Evolutionary conservation across 148 eudicot genomes (phyloP).

Genomic region (Rhododendron kiyosumense): DNA sequence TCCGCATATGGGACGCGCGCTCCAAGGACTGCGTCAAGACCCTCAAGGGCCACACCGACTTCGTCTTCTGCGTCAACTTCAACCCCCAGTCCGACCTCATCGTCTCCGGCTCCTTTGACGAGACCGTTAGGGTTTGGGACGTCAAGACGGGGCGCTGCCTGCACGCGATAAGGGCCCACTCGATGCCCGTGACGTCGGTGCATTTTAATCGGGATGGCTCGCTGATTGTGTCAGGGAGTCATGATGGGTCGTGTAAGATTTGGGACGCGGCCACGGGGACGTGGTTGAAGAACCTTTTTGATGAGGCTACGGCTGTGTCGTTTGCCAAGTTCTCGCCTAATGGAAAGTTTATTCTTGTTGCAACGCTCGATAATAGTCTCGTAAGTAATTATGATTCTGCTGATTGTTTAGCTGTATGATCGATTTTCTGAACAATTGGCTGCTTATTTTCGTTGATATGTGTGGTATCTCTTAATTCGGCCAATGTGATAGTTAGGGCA

Average conservation of each 20-base stretch:
- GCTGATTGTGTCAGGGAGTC: slow-evolving; percentile 71
- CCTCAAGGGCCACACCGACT: slow-evolving; percentile 60
- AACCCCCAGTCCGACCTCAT: slow-evolving; percentile 56
- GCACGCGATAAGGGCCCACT: slow-evolving; percentile 54
- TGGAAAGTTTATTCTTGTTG: slow-evolving; percentile 87
- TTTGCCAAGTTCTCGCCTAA: slow-evolving; percentile 91
- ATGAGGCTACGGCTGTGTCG: slow-evolving; percentile 62
- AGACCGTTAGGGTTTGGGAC: slow-evolving; percentile 88
- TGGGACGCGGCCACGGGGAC: slow-evolving; percentile 67
- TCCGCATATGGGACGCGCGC: slow-evolving; percentile 84
- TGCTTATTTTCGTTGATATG: not conserved
- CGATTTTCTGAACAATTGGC: not conserved
- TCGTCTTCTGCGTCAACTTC: slow-evolving; percentile 83
- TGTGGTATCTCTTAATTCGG: not conserved
- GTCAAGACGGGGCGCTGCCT: slow-evolving; percentile 55
- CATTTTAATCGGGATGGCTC: slow-evolving; percentile 78
- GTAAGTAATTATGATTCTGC: slow-evolving; percentile 30
- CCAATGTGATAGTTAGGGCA: not conserved
- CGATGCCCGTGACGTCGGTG: slow-evolving; percentile 77
- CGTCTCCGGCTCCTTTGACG: slow-evolving; percentile 86
- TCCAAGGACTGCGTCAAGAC: slow-evolving; percentile 42
- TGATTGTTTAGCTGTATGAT: not conserved
- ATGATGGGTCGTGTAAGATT: slow-evolving; percentile 85
- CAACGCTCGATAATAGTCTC: slow-evolving; percentile 63
- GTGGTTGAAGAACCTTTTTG: slow-evolving; percentile 60